Evolutionary conservation across 2,329 filamentous ascomycete species (phyloP).

Genomic region (Rhinocladiella similis): DNA sequence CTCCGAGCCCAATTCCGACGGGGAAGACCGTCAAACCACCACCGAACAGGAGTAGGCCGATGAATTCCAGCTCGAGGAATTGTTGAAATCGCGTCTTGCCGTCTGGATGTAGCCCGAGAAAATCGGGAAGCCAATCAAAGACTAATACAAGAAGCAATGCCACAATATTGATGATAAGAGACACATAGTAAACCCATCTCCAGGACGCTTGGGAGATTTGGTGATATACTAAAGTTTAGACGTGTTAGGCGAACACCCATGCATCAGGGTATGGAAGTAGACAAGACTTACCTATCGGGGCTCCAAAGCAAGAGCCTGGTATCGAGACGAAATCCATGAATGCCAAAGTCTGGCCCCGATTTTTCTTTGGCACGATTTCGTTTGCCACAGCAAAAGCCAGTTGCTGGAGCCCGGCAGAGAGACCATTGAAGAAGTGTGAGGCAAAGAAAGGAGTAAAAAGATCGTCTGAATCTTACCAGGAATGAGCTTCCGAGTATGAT

Average conservation of each 20-base stretch:
- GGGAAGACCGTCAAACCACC: slow-evolving; percentile 22
- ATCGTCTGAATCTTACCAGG: slow-evolving; percentile 4
- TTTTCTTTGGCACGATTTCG: slow-evolving; percentile 17
- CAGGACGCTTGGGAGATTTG: slow-evolving; percentile 1
- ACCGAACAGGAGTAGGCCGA: slow-evolving; percentile 20
- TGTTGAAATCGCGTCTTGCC: slow-evolving; percentile 20
- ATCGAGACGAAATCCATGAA: slow-evolving; percentile 14
- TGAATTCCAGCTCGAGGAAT: slow-evolving; percentile 22
- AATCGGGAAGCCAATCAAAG: slow-evolving; percentile 19
- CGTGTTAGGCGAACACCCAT: no score
- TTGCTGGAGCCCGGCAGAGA: slow-evolving; percentile 10
- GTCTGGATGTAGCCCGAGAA: slow-evolving; percentile 15
- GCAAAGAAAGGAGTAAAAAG: not conserved
- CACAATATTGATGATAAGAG: slow-evolving; percentile 9
- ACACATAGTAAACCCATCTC: slow-evolving; percentile 16
- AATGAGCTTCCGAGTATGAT: slow-evolving; percentile 13
- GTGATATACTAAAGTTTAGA: slow-evolving; percentile 1
- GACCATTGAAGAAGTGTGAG: slow-evolving; percentile 5
- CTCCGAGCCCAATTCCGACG: slow-evolving; percentile 21
- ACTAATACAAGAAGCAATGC: slow-evolving; percentile 12
- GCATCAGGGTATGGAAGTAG: not conserved
- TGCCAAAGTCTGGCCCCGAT: slow-evolving; percentile 16
- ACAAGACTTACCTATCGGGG: slow-evolving; percentile 8
- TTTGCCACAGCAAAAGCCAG: slow-evolving; percentile 15
- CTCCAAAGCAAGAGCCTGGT: slow-evolving; percentile 11